Evolutionary conservation across 1,284 basidiomycete genomes (phyloP).

Genomic region (Neonothopanus nambi): DNA sequence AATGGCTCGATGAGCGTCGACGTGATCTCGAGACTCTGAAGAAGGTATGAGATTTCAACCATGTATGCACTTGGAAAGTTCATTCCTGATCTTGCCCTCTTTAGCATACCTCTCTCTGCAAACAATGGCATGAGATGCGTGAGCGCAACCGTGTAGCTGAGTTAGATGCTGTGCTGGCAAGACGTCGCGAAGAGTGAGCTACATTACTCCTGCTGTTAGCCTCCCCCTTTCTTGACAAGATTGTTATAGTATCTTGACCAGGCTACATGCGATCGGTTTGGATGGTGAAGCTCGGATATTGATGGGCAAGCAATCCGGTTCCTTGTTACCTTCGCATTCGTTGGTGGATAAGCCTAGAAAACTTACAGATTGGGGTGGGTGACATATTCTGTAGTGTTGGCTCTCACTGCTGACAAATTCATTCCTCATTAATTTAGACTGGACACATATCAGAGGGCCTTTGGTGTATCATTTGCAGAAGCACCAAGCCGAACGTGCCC

Average conservation of each 20-base stretch:
- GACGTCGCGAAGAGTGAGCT: slow-evolving; percentile 3
- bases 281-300: slow-evolving; percentile 1
- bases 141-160: not conserved
- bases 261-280: slow-evolving; percentile 5
- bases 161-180: not conserved
- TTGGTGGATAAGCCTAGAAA: slow-evolving; percentile 1
- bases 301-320: not conserved
- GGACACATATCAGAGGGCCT: not conserved
- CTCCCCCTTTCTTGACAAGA: not conserved
- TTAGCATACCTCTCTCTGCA: not conserved
- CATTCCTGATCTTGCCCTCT: too few species aligned
- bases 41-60: too few species aligned
- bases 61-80: too few species aligned
- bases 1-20: too few species aligned
- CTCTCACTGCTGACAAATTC: not conserved
- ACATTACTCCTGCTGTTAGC: not conserved
- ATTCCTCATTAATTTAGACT: not conserved
- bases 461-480: not conserved
- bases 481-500: not conserved
- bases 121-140: not conserved
- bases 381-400: not conserved
- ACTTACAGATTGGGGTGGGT: slow-evolving; percentile 3
- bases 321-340: not conserved
- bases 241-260: not conserved
- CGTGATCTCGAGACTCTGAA: too few species aligned